Conservation (phyloP, 768 basidiomycete species). For the Dendrothele bispora region DNA sequence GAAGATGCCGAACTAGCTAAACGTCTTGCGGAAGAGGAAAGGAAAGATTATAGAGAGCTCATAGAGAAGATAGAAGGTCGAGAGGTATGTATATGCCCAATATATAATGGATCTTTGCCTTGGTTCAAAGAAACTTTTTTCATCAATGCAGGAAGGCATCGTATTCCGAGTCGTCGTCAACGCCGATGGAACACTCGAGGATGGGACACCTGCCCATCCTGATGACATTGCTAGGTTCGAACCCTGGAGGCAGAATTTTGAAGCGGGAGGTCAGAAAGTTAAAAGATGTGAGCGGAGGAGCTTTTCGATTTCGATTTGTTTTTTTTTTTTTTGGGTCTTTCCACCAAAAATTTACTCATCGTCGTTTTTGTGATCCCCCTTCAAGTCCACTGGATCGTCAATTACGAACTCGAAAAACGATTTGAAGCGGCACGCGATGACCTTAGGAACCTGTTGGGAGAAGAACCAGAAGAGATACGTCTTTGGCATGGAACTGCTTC, state of each 20-base stretch:
- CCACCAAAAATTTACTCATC: neutral
- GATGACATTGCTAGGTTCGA: conserved; percentile 6
- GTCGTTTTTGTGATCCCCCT: no score
- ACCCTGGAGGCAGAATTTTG: conserved; percentile 6
- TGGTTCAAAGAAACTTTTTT: no score
- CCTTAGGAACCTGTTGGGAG: neutral
- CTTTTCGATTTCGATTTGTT: no score
- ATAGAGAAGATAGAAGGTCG: neutral
- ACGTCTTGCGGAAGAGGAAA: conserved; percentile 5
- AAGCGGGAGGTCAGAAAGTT: neutral
- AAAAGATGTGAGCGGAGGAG: conserved; percentile 10
- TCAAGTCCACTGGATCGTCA: conserved; percentile 16
- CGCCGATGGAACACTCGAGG: conserved; percentile 7
- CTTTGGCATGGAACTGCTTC: conserved; percentile 11
- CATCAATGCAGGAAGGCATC: conserved; percentile 9
- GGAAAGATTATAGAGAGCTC: neutral
- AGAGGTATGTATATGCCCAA: neutral
- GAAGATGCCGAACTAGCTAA: conserved; percentile 5
- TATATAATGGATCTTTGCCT: no score
- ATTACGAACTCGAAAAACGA: conserved; percentile 15
- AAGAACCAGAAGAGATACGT: conserved; percentile 7
- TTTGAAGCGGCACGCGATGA: conserved; percentile 10
- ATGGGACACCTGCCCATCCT: conserved; percentile 7
- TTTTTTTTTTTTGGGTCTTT: neutral
- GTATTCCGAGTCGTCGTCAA: conserved; percentile 7